Conservation (phyloP, 305 asterid genomes). For the Fraxinus nigra region DNA sequence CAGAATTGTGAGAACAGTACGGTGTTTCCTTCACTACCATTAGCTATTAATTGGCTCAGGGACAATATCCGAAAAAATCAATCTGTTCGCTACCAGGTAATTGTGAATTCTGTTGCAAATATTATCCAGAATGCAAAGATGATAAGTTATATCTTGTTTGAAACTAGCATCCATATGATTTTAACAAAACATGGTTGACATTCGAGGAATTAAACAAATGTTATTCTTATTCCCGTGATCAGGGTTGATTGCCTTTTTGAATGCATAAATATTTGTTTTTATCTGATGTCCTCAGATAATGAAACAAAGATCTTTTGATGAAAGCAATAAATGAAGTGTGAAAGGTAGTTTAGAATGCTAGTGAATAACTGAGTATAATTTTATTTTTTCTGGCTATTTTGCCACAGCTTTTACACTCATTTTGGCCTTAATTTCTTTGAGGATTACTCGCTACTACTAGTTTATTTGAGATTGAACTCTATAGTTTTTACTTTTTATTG, state of each 20-base stretch:
- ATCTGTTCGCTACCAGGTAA: slow-evolving; percentile 80
- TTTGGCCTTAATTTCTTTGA: background rate
- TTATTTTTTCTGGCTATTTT: background rate
- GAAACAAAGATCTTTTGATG: background rate
- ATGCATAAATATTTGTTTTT: background rate
- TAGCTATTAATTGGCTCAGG: slow-evolving; percentile 89
- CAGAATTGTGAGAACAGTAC: slow-evolving; percentile 57
- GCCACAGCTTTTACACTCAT: background rate
- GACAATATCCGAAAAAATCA: slow-evolving; percentile 57
- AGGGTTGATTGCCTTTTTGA: background rate
- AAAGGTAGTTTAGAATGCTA: background rate
- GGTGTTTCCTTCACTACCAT: slow-evolving; percentile 82
- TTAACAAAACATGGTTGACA: background rate
- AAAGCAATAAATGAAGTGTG: background rate
- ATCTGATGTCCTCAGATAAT: background rate
- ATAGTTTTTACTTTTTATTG: background rate
- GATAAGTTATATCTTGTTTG: background rate
- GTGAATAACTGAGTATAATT: background rate
- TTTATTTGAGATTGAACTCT: background rate
- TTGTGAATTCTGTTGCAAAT: background rate
- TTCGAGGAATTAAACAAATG: background rate
- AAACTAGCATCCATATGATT: slow-evolving; percentile 1
- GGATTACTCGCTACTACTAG: background rate
- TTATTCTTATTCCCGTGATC: background rate
- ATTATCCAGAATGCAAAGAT: background rate